A percentile compares a stretch with the other conserved stretches of the same genome.
phyloP scores from a whole-genome alignment of 2,329 filamentous ascomycete genomes.

The Fusarium agapanthi region DNA sequence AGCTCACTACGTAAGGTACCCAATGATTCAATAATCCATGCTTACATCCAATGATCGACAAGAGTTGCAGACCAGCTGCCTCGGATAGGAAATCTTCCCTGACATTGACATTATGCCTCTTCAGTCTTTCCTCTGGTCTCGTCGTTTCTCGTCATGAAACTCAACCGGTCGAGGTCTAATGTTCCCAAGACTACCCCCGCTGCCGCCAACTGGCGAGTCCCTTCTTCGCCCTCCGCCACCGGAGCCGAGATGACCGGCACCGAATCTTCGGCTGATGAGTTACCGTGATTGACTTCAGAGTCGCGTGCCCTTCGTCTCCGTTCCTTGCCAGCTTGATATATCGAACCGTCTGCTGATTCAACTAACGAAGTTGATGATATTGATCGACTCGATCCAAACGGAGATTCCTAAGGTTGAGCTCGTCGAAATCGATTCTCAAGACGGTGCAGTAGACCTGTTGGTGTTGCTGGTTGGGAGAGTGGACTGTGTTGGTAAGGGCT shows the following conservation, averaged over 20 bases:
- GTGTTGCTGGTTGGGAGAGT: constrained; percentile 39
- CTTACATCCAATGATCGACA: constrained; percentile 26
- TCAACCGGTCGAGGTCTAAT: constrained; percentile 47
- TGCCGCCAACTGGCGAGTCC: constrained; percentile 39
- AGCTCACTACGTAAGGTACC: constrained; percentile 1
- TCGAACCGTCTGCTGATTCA: constrained; percentile 5
- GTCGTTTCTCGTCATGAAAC: constrained; percentile 36
- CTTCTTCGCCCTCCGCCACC: constrained; percentile 16
- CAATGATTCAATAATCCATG: constrained; percentile 6
- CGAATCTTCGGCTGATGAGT: constrained; percentile 34
- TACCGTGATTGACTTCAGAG: constrained; percentile 37
- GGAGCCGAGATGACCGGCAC: constrained; percentile 32
- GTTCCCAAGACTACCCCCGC: constrained; percentile 44
- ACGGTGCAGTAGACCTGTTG: constrained; percentile 36
- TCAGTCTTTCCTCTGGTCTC: background rate
- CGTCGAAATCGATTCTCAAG: constrained; percentile 38
- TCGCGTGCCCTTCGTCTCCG: constrained; percentile 45
- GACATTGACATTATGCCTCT: background rate
- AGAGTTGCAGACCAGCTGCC: constrained; percentile 28
- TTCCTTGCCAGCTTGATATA: constrained; percentile 40
- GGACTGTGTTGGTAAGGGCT: constrained; percentile 27
- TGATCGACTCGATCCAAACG: constrained; percentile 27
- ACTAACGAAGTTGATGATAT: constrained; percentile 21
- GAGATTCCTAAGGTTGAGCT: constrained; percentile 39
- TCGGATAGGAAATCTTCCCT: constrained; percentile 24